Base-by-base conservation (phyloP, 306 rosid genomes). In the Chamaecrista fasciculata region DNA sequence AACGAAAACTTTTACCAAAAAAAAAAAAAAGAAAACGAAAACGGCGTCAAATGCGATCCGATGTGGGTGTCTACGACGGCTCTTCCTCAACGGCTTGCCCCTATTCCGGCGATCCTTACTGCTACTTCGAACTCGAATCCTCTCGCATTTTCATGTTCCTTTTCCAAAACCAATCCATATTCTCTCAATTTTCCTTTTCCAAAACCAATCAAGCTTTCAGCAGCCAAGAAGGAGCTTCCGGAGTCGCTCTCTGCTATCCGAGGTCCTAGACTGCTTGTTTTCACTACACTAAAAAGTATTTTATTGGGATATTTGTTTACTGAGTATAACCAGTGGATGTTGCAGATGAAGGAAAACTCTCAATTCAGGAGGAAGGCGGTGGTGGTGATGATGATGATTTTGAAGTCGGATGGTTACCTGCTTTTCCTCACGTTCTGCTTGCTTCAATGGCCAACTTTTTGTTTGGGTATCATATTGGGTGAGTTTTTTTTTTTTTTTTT, bases 391-490 rank as follows among this genome's bases (percentile, higher is more conserved):
- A 44, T 18, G 81, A 36, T 42, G 74, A 79, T 26, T 47, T 53
- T 48, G 90, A 89, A 56, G 60, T 50, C 14, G 92, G 89, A 47
- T 92, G 97, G 96, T 68, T 89, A n/a, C 85, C 89, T 28, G 80
- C 90, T 71, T 85, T 92, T 75, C 96, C 95, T 57, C 97, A 89
- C 51, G 90, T 85, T 51, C 73, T 87, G 31, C 60, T 82, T 18
- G 89, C 97, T 69, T 89, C 96, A 7, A 74, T 86, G 95, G 81
- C 95, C 49, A 92, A 92, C 86, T 92, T 87, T 70, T 82, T 83
- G 1, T 92, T 92, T 68, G 98, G 98, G 5, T 92, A 89, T 78
- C 98, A 92, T 80, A 89, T 92, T 33, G 95, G 97, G 97, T 87
- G 49, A 69, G 91, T 66, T 25, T 50, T 51, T 61, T 14, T 43